Evolutionary conservation across 495 filamentous ascomycete species (phyloP).

Genomic region (Lasiosphaeriaceae sp.): DNA sequence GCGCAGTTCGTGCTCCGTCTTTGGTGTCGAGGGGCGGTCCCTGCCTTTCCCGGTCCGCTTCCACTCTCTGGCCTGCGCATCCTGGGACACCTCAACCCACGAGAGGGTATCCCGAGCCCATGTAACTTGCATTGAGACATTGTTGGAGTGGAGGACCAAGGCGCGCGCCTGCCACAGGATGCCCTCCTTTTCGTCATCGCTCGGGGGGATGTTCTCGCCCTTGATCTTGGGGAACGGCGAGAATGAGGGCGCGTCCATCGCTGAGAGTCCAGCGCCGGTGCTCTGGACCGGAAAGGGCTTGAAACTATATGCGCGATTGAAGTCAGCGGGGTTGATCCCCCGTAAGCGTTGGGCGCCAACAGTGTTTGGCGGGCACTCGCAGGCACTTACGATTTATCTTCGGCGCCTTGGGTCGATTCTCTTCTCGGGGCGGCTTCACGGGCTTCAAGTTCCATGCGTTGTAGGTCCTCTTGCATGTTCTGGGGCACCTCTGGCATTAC

Average conservation of each 20-base stretch:
- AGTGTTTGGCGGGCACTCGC: neutral
- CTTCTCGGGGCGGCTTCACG: constrained; percentile 41
- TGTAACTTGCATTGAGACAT: constrained; percentile 91
- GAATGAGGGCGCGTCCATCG: constrained; percentile 68
- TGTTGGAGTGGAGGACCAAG: constrained; percentile 85
- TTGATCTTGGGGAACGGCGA: constrained; percentile 86
- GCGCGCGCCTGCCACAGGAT: constrained; percentile 77
- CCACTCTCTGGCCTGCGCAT: constrained; percentile 58
- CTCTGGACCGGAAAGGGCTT: constrained; percentile 38
- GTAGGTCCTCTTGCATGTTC: constrained; percentile 88
- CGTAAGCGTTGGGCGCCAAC: neutral
- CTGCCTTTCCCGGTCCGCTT: constrained; percentile 59
- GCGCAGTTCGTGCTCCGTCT: constrained; percentile 79
- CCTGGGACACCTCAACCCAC: constrained; percentile 78
- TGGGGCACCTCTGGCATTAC: constrained; percentile 58
- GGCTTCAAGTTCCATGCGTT: constrained; percentile 81
- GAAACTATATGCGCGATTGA: constrained; percentile 34
- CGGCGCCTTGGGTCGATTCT: constrained; percentile 6
- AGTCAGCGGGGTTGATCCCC: constrained; percentile 14
- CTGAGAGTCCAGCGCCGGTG: constrained; percentile 19
- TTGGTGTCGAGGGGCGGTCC: constrained; percentile 71
- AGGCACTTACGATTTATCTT: constrained; percentile 24
- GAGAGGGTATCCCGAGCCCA: constrained; percentile 93
- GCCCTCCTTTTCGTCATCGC: constrained; percentile 89
- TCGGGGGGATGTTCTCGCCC: constrained; percentile 87